phyloP scores from a whole-genome alignment of 2,329 filamentous ascomycete genomes.

The Cercospora nicotianae region DNA sequence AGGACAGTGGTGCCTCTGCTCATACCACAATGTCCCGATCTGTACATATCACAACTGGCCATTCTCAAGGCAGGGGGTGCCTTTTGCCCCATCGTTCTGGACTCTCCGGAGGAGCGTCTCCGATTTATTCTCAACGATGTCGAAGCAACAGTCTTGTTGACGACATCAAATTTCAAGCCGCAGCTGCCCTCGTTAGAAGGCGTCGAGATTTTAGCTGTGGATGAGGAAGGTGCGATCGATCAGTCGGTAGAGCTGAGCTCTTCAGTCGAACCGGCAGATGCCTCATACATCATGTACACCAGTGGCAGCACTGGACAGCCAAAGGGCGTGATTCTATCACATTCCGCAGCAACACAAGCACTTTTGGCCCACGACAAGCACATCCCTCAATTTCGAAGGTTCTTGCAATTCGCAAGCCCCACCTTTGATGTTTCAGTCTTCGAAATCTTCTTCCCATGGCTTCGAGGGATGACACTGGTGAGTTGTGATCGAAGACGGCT shows the following conservation, averaged over 20 bases:
- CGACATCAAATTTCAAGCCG: conserved; percentile 52
- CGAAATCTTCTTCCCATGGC: conserved; percentile 87
- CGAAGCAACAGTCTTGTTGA: conserved; percentile 66
- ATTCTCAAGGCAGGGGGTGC: conserved; percentile 78
- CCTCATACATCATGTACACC: conserved; percentile 92
- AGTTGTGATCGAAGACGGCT: conserved; percentile 68
- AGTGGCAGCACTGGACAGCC: conserved; percentile 86
- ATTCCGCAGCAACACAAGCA: conserved; percentile 76
- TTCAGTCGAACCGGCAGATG: conserved; percentile 23
- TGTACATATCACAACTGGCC: conserved; percentile 77
- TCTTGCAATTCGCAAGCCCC: conserved; percentile 87
- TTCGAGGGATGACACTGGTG: conserved; percentile 71
- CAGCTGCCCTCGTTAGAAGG: conserved; percentile 41
- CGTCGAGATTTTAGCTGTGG: conserved; percentile 45
- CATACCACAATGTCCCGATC: conserved; percentile 70
- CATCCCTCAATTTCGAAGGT: conserved; percentile 73
- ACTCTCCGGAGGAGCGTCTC: conserved; percentile 73
- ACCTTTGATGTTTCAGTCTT: conserved; percentile 96
- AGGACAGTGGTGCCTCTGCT: conserved; percentile 69
- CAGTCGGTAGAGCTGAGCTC: not conserved
- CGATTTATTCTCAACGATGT: conserved; percentile 81
- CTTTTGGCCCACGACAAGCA: conserved; percentile 77
- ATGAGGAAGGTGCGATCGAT: conserved; percentile 38
- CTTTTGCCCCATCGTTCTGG: conserved; percentile 80
- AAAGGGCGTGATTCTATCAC: conserved; percentile 82